Conservation (phyloP, 345 rosid species). For the Sonneratia alba region DNA sequence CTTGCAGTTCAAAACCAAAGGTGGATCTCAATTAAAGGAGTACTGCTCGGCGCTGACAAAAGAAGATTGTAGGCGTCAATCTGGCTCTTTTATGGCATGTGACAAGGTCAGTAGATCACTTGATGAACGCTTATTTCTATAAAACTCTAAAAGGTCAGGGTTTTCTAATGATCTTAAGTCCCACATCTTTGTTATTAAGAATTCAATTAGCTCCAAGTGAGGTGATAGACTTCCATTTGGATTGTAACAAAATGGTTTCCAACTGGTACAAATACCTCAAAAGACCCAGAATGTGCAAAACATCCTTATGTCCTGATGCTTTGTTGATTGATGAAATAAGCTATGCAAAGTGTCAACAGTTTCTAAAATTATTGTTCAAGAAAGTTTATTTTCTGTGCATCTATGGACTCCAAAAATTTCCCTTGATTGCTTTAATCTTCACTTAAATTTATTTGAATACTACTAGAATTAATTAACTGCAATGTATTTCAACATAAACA, state of each 20-base stretch:
- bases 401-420: not conserved
- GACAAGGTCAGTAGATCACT: conserved; percentile 48
- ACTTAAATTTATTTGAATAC: not conserved
- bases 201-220: not conserved
- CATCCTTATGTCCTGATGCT: too few species aligned
- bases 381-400: too few species aligned
- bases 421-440: not conserved
- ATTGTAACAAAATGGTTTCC: not conserved
- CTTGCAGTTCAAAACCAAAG: conserved; percentile 89
- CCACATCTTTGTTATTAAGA: not conserved
- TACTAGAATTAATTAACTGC: not conserved
- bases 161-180: not conserved
- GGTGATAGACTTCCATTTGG: not conserved
- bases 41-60: conserved; percentile 86
- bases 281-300: too few species aligned
- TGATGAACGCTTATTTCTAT: not conserved
- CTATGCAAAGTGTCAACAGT: too few species aligned
- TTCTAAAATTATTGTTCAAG: too few species aligned
- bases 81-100: conserved; percentile 73
- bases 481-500: not conserved
- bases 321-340: too few species aligned
- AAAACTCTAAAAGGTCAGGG: not conserved
- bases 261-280: not conserved
- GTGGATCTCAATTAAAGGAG: conserved; percentile 93
- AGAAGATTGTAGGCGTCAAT: conserved; percentile 89